Evolutionary conservation across 495 filamentous ascomycete genomes (phyloP), one percentile per base, ranked within the genome.

Genomic region (Elasticomyces elasticus): DNA sequence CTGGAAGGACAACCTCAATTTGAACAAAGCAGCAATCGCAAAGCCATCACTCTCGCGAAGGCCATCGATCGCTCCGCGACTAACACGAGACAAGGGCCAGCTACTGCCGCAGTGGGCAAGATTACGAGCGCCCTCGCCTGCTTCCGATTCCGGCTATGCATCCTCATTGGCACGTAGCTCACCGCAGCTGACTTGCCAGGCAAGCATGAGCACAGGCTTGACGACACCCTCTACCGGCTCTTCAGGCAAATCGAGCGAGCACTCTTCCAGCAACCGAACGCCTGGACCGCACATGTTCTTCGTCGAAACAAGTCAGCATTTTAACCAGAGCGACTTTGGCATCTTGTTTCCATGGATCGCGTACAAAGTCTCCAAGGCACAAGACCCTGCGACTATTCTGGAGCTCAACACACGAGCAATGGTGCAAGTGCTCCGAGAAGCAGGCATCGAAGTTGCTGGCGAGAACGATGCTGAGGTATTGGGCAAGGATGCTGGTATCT

Each of bases 281-380:
- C 23, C 46, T 9, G 54, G 58, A 5, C 49, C 58, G 25, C 54
- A 57, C 44, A 54, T 87, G 49, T 89, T 81, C 66, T 89, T 83
- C 62, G 76, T 80, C 1, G 58, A 66, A 10, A 61, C 67, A 10
- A 80, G 77, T 4, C 85, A 85, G 0, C 86, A 91, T 64, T 71
- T 89, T 22, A 80, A 70, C 31, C 86, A 89, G 68, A 81, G 76
- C 15, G 86, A 90, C 60, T 90, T 89, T 64, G 86, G 81, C n/a
- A 63, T 87, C 11, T 66, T 91, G 19, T 89, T 89, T 62, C 84
- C 87, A 0, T 79, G 77, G 69, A 59, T 84, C 20, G 81, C 79
- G 22, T 75, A 72, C 46, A 70, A 69, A 47, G 69, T 81, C 7
- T 78, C 83, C 58, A 73, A 74, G 4, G 75, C 74, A 1, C 77